A percentile compares a stretch with the other conserved stretches of the same genome.
Evolutionary conservation across 2,329 filamentous ascomycete species (phyloP).

Genomic region (Penicillium digitatum): DNA sequence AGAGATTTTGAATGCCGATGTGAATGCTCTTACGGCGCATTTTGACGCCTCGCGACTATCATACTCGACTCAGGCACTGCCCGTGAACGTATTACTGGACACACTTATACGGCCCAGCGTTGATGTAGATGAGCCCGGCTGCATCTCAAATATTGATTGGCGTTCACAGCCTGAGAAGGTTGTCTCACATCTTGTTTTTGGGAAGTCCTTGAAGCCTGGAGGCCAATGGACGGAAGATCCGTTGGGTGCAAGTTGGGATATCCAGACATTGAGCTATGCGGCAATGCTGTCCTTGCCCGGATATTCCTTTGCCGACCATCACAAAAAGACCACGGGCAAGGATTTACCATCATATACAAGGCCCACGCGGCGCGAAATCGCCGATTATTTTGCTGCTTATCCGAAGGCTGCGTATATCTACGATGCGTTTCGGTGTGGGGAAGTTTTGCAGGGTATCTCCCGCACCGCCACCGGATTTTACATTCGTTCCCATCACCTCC

Average conservation of each 20-base stretch:
- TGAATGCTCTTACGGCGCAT: constrained; percentile 52
- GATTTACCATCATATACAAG: constrained; percentile 51
- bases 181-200: constrained; percentile 53
- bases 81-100: constrained; percentile 58
- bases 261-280: constrained; percentile 59
- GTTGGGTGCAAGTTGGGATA: constrained; percentile 51
- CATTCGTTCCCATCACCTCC: constrained; percentile 50
- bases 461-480: constrained; percentile 48
- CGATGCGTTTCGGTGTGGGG: constrained; percentile 44
- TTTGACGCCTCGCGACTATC: constrained; percentile 55
- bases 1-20: constrained; percentile 48
- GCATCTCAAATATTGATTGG: constrained; percentile 54
- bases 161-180: constrained; percentile 48
- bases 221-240: constrained; percentile 59
- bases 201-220: constrained; percentile 49
- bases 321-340: constrained; percentile 41
- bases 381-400: constrained; percentile 54
- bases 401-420: constrained; percentile 52
- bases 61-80: constrained; percentile 59
- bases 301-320: constrained; percentile 55
- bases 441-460: constrained; percentile 43
- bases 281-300: constrained; percentile 59
- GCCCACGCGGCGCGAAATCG: constrained; percentile 53
- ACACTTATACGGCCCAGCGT: constrained; percentile 57
- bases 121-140: constrained; percentile 53